A percentile compares a stretch with the other conserved stretches of the same genome.
Conservation (phyloP, 768 basidiomycete genomes). For the Galerina sulciceps region DNA sequence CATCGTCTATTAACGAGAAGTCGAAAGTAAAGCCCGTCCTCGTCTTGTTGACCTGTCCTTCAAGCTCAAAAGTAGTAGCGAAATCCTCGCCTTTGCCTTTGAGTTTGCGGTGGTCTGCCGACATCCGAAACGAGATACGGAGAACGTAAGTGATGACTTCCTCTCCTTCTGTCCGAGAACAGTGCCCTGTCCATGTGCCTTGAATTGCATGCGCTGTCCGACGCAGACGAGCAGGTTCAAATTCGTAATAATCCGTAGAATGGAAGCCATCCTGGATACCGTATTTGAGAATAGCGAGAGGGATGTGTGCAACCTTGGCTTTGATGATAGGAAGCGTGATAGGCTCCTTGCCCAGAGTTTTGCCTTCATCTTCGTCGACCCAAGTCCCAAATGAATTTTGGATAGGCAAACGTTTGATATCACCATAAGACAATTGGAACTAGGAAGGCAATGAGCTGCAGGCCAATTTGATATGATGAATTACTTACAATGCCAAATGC, state of each 20-base stretch:
- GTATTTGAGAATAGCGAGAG: slow-evolving; percentile 32
- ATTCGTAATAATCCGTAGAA: slow-evolving; percentile 34
- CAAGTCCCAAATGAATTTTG: slow-evolving; percentile 35
- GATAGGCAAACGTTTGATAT: slow-evolving; percentile 32
- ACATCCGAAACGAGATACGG: slow-evolving; percentile 31
- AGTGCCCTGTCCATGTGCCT: slow-evolving; percentile 39
- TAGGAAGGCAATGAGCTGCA: slow-evolving; percentile 1
- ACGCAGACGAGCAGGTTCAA: slow-evolving; percentile 26
- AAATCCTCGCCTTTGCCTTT: slow-evolving; percentile 39
- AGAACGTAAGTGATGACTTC: slow-evolving; percentile 28
- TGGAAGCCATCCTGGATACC: slow-evolving; percentile 37
- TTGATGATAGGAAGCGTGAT: slow-evolving; percentile 22
- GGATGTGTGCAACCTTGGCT: slow-evolving; percentile 15
- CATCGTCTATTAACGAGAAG: slow-evolving; percentile 30
- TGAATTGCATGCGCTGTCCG: slow-evolving; percentile 25
- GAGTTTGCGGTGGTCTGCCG: slow-evolving; percentile 23
- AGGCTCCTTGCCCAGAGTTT: slow-evolving; percentile 7
- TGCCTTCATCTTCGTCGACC: slow-evolving; percentile 24
- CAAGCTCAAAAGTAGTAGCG: slow-evolving; percentile 32
- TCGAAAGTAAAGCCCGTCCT: slow-evolving; percentile 26
- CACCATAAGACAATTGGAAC: slow-evolving; percentile 38
- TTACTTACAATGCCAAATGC: slow-evolving; percentile 41
- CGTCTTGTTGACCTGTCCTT: slow-evolving; percentile 23
- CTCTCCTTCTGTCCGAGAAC: slow-evolving; percentile 24
- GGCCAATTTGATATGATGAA: not conserved